These are phyloP conservation scores for Gaeumannomyces sp. DNA, from an alignment of 2,329 filamentous ascomycete genomes.

Conservation along the genomic window DNA sequence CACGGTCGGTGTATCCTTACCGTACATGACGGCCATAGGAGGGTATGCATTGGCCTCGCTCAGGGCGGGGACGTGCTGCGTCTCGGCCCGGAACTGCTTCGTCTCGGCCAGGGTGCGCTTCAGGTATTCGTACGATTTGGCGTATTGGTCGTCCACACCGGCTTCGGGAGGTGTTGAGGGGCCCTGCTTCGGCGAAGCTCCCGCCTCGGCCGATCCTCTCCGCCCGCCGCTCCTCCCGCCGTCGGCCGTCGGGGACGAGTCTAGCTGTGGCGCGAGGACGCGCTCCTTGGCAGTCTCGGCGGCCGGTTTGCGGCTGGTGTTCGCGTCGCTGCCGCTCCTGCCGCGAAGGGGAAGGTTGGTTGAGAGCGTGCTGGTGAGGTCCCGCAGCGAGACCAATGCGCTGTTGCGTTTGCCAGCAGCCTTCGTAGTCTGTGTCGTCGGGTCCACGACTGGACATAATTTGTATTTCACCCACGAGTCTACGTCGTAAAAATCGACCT, in stretches of 20 bases:
- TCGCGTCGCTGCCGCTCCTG: slow-evolving; percentile 35
- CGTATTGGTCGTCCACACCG: slow-evolving; percentile 43
- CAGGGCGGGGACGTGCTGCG: slow-evolving; percentile 55
- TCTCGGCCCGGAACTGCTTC: slow-evolving; percentile 69
- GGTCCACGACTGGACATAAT: slow-evolving; percentile 67
- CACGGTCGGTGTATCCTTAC: slow-evolving; percentile 80
- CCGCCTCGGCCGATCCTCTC: slow-evolving; percentile 19
- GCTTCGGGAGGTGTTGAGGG: neutral
- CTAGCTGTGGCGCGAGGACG: slow-evolving; percentile 13
- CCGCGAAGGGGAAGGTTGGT: slow-evolving; percentile 34
- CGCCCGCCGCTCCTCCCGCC: slow-evolving; percentile 7
- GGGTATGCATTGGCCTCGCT: slow-evolving; percentile 69
- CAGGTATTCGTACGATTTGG: slow-evolving; percentile 58
- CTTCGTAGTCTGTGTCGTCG: slow-evolving; percentile 55
- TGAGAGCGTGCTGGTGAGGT: slow-evolving; percentile 36
- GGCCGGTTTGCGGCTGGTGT: neutral
- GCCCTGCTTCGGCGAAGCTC: slow-evolving; percentile 9
- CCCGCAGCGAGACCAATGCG: slow-evolving; percentile 40
- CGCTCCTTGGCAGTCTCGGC: slow-evolving; percentile 12
- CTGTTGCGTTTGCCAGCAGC: slow-evolving; percentile 23
- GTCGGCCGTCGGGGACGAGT: slow-evolving; percentile 14
- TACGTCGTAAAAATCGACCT: slow-evolving; percentile 75
- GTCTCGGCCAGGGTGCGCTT: slow-evolving; percentile 65
- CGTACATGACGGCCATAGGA: slow-evolving; percentile 76
- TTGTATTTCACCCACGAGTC: slow-evolving; percentile 74